Conservation (phyloP, 2,329 filamentous ascomycete genomes). For the Tetracladium maxilliforme region DNA sequence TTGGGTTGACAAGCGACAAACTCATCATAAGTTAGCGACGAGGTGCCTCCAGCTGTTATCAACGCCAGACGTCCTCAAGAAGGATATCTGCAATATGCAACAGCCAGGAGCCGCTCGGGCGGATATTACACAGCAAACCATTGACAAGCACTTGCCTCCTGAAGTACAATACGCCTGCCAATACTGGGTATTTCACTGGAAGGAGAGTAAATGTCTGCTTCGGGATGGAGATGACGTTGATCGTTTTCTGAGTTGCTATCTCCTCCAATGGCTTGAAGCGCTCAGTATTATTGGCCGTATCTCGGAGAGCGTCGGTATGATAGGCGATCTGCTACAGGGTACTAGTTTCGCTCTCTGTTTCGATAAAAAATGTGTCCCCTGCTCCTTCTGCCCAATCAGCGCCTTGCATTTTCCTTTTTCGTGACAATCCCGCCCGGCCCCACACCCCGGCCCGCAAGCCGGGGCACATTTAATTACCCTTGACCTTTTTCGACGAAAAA, state of each 20-base stretch:
- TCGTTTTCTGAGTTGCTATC: slow-evolving; percentile 6
- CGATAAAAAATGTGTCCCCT: too few species aligned
- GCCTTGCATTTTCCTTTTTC: too few species aligned
- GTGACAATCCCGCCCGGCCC: too few species aligned
- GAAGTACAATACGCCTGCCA: slow-evolving; percentile 11
- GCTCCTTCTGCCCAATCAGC: too few species aligned
- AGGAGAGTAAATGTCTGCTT: slow-evolving; percentile 1
- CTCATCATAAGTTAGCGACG: slow-evolving; percentile 14
- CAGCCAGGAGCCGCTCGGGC: slow-evolving; percentile 4
- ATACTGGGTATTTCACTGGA: slow-evolving; percentile 11
- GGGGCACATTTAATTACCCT: too few species aligned
- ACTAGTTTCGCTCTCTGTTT: too few species aligned
- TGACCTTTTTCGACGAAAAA: too few species aligned
- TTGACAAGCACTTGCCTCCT: slow-evolving; percentile 5
- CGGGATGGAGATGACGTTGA: slow-evolving; percentile 3
- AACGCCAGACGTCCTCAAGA: slow-evolving; percentile 5
- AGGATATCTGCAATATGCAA: slow-evolving; percentile 8
- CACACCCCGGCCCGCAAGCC: too few species aligned
- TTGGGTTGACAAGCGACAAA: slow-evolving; percentile 17
- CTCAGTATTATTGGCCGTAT: slow-evolving; percentile 5
- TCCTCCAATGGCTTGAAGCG: slow-evolving; percentile 9
- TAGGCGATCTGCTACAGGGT: slow-evolving; percentile 1
- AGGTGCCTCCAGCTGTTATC: slow-evolving; percentile 21
- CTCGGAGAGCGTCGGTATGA: slow-evolving; percentile 1
- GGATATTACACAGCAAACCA: slow-evolving; percentile 2